Conservation (phyloP, 257 asterid genomes). For the Anisodus tanguticus region DNA sequence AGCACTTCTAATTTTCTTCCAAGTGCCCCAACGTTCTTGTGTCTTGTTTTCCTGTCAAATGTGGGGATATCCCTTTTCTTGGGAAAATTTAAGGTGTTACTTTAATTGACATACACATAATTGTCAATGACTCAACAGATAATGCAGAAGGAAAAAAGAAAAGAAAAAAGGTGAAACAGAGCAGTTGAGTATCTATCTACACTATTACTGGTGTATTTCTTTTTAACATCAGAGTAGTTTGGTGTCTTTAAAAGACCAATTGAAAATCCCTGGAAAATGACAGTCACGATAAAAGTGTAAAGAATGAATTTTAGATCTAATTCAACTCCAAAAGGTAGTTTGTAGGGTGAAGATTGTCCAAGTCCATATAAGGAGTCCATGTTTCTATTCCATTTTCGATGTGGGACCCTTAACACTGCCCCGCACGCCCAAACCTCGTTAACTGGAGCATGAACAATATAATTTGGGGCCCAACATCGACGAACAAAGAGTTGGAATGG, state of each 20-base stretch:
- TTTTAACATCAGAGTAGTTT: background rate
- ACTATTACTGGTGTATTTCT: background rate
- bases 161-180: background rate
- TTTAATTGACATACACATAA: background rate
- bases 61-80: background rate
- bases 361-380: too few relatives aligned
- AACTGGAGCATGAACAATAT: too few relatives aligned
- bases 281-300: background rate
- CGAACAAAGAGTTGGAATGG: too few relatives aligned
- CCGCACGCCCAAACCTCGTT: too few relatives aligned
- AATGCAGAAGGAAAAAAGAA: background rate
- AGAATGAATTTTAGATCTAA: too few relatives aligned
- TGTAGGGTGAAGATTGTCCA: too few relatives aligned
- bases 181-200: background rate
- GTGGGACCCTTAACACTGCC: too few relatives aligned
- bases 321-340: too few relatives aligned
- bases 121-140: background rate
- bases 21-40: background rate
- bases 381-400: too few relatives aligned
- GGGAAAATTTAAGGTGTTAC: too few relatives aligned
- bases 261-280: background rate
- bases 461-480: too few relatives aligned
- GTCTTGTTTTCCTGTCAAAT: background rate
- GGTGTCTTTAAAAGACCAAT: background rate
- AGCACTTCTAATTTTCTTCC: background rate